A percentile compares a stretch with the other conserved stretches of the same genome.
phyloP scores from a whole-genome alignment of 495 filamentous ascomycete genomes.

The Hamigera avellanea region DNA sequence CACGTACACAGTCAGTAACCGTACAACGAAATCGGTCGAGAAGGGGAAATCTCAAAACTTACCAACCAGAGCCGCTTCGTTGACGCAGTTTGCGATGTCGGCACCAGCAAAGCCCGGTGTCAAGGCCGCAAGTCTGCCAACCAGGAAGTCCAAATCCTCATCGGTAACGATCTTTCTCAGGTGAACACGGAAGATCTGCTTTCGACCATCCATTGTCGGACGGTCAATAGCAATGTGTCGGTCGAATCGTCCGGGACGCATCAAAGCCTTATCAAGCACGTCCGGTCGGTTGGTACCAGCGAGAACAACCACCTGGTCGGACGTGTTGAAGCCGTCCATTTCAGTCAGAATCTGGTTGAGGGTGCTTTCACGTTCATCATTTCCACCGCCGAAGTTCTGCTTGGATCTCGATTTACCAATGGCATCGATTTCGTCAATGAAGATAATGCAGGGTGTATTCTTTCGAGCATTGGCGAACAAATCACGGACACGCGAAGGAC shows the following conservation, averaged over 20 bases:
- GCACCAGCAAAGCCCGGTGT: conserved; percentile 95
- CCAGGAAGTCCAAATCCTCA: conserved; percentile 77
- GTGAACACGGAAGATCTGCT: conserved; percentile 93
- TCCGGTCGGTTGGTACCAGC: conserved; percentile 94
- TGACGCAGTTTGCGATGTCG: conserved; percentile 96
- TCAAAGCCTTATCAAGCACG: conserved; percentile 85
- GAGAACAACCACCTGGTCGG: conserved; percentile 94
- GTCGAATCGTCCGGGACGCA: conserved; percentile 95
- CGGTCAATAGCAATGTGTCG: conserved; percentile 87
- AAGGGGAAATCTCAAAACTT: conserved; percentile 24
- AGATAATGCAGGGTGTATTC: conserved; percentile 96
- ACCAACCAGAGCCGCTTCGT: conserved; percentile 96
- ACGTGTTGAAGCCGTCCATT: conserved; percentile 98
- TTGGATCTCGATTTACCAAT: conserved; percentile 84
- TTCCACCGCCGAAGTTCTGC: conserved; percentile 69
- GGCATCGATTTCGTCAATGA: conserved; percentile 98
- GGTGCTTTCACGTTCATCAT: conserved; percentile 92
- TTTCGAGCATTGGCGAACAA: conserved; percentile 91
- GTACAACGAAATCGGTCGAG: conserved; percentile 4
- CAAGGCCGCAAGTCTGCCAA: conserved; percentile 76
- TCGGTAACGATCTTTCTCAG: conserved; percentile 83
- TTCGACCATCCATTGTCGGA: conserved; percentile 91
- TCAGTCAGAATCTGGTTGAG: conserved; percentile 97
- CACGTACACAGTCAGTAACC: conserved; percentile 18
- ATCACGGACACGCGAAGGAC: conserved; percentile 88